A percentile compares a stretch with the other conserved stretches of the same genome.
These are phyloP conservation scores for Lodderomyces jiufengensis DNA, from an alignment of 1,139 yeast genomes.

Conservation along the genomic window DNA sequence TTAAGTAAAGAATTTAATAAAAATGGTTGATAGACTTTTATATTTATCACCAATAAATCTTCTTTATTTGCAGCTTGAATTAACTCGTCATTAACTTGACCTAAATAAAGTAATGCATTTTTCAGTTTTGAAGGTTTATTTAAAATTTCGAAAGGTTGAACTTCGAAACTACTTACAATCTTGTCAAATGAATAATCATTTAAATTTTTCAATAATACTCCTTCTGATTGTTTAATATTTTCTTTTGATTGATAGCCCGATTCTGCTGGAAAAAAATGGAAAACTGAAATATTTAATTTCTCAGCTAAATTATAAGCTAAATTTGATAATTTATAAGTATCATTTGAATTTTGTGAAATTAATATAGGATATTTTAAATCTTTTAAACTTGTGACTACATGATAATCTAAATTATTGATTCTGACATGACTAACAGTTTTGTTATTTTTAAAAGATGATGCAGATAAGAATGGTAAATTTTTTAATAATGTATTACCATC, in stretches of 20 bases:
- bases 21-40: constrained; percentile 74
- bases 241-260: constrained; percentile 15
- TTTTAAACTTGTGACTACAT: constrained; percentile 64
- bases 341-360: constrained; percentile 57
- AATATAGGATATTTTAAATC: constrained; percentile 64
- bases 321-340: constrained; percentile 47
- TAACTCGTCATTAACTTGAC: constrained; percentile 49
- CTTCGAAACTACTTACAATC: constrained; percentile 23
- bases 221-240: constrained; percentile 14
- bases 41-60: constrained; percentile 49
- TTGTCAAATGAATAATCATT: constrained; percentile 23
- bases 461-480: constrained; percentile 54
- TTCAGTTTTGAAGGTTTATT: constrained; percentile 33
- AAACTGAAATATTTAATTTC: constrained; percentile 49
- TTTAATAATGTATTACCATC: constrained; percentile 50
- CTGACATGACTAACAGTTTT: constrained; percentile 63
- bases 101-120: constrained; percentile 58
- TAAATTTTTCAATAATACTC: constrained; percentile 17
- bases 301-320: constrained; percentile 54
- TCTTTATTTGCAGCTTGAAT: constrained; percentile 37
- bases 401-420: constrained; percentile 55
- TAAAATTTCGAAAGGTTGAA: constrained; percentile 29
- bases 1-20: constrained; percentile 47
- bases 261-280: constrained; percentile 56
- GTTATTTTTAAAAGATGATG: constrained; percentile 32